Evolutionary conservation across 139 green algal species (phyloP), one percentile per base, ranked within the genome.

Genomic region (Picochlorum sp.): DNA sequence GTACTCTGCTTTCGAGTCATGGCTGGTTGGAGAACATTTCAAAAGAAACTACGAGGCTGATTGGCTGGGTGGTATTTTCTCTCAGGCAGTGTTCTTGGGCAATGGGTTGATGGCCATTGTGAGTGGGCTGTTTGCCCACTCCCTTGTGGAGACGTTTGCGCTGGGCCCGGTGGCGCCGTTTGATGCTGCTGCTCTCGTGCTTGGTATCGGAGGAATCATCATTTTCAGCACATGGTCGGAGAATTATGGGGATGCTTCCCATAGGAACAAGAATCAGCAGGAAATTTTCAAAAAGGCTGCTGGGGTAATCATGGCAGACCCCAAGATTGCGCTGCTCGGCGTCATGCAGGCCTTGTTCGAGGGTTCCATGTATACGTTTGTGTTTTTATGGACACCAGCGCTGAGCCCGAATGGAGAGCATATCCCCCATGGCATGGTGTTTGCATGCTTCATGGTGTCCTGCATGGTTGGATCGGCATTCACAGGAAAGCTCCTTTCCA

Each of bases 281-380:
- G 69, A 79, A n/a, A 74, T 85, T 62, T 81, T 93, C 31, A 49
- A 44, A 23, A 79, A 77, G 49, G 88, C 80, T 1, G 57, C 58
- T n/a, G 15, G 60, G 26, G 77, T 83, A 8, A 90, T 86, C 34
- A 62, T 38, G 44, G 64, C 47, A 60, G 75, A 93, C 59, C 68
- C 70, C 20, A 85, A 84, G 45, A 78, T 94, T n/a, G 81, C 76
- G 13, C 62, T 96, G 49, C 79, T 96, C 37, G 90, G 90, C 4
- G 87, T 82, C 15, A 94, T 96, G 78, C 91, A 98, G 73, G 82
- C 84, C 3, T 66, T 97, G 45, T 98, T 97, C 72, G 92, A 98
- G 74, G 92, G 82, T 8, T 72, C 73, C 67, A 97, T 98, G 92
- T 98, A 98, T 78, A 96, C 92, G 3, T 98, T 97, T 76, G 90